Conservation (phyloP, 176 grass and related monocot species). For the Panicum miliaceum region DNA sequence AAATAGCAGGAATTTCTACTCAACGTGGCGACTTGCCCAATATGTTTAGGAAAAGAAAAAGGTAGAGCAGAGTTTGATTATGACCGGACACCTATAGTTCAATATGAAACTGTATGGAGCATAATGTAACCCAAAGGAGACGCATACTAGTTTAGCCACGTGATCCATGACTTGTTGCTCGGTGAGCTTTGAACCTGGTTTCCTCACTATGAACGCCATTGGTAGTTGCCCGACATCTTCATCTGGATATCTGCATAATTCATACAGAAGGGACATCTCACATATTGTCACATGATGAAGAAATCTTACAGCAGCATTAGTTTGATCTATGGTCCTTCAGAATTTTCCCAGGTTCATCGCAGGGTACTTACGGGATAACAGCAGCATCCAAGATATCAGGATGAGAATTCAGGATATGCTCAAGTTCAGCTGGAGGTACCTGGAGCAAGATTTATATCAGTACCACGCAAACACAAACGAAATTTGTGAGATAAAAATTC, state of each 20-base stretch:
- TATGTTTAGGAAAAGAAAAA: conserved; percentile 21
- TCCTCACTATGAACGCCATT: conserved; percentile 83
- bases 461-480: neutral
- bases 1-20: conserved; percentile 3
- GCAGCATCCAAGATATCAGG: conserved; percentile 62
- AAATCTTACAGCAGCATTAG: neutral
- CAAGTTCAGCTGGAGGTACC: conserved; percentile 76
- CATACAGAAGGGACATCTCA: conserved; percentile 15
- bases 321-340: neutral
- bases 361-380: conserved; percentile 64
- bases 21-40: conserved; percentile 15
- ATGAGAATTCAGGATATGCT: conserved; percentile 64
- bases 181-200: conserved; percentile 49
- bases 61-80: neutral
- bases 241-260: conserved; percentile 71
- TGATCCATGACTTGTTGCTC: conserved; percentile 69
- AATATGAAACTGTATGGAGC: neutral
- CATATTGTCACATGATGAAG: neutral
- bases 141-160: conserved; percentile 71
- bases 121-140: conserved; percentile 4
- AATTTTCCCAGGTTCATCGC: neutral
- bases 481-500: neutral
- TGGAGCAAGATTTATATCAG: conserved; percentile 31
- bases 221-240: conserved; percentile 84
- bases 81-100: neutral